A percentile compares a stretch with the other conserved stretches of the same genome.
Conservation (phyloP, 2,329 filamentous ascomycete genomes). For the Paraphoma sp. region DNA sequence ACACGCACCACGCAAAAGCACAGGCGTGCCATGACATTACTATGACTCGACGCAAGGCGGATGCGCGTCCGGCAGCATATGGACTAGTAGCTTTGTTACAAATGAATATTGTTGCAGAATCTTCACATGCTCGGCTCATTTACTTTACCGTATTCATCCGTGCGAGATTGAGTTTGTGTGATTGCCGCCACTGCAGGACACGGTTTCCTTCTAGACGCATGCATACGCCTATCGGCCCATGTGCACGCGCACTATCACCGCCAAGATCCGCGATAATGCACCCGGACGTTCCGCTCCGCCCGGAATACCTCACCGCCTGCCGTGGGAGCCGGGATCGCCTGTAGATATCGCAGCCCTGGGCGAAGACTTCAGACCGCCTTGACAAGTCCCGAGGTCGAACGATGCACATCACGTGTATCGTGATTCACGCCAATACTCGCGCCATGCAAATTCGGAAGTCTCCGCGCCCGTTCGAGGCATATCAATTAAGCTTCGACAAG, state of each 20-base stretch:
- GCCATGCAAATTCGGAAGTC: too few relatives aligned
- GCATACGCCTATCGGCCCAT: background rate
- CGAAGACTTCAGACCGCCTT: background rate
- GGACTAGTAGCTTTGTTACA: background rate
- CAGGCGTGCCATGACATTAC: slow-evolving; percentile 7
- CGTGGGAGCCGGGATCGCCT: background rate
- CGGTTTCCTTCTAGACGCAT: background rate
- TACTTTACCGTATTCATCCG: background rate
- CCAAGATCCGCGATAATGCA: background rate
- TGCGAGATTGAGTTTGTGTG: background rate
- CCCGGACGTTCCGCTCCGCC: slow-evolving; percentile 2
- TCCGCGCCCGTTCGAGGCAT: too few relatives aligned
- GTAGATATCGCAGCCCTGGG: background rate
- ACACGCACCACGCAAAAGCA: slow-evolving; percentile 6
- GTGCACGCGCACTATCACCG: background rate
- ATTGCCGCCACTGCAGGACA: background rate
- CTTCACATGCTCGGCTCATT: background rate
- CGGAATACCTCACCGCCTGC: background rate
- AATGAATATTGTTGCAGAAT: background rate
- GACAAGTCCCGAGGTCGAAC: background rate
- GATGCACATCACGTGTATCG: background rate
- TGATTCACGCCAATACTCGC: too few relatives aligned
- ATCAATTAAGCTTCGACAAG: background rate
- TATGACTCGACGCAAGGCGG: background rate
- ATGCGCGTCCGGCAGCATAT: background rate